Evolutionary conservation across 2,329 filamentous ascomycete genomes (phyloP), one percentile per base, ranked within the genome.

Genomic region (Cladosporium phlei): DNA sequence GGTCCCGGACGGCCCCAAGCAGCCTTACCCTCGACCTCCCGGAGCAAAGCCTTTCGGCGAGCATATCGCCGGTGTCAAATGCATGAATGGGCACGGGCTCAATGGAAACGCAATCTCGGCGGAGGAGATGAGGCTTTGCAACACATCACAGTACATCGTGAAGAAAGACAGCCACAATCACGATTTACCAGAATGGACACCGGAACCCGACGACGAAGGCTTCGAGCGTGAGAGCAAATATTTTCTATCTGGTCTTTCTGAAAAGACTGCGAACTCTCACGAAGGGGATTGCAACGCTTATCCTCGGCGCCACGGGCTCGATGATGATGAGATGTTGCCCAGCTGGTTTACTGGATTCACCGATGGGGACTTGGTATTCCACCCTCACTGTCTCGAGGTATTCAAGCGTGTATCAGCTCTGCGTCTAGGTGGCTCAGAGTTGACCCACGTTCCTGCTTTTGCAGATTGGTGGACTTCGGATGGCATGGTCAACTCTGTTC

Each of bases 41-140:
- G n/a, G n/a, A n/a, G n/a, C n/a, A n/a, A n/a, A n/a, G n/a, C n/a
- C n/a, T n/a, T n/a, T n/a, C n/a, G n/a, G n/a, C 12, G 25, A 39
- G 25, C 38, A 40, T 25, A 8, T 40, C n/a, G 25, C 38, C 7
- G 38, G 38, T n/a, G 16, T 19, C 17, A 5, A 20, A 5, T 40
- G 38, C 10, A n/a, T 14, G 10, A 12, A 12, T 3, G 2, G 3
- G 11, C 4, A 4, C 11, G 38, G 38, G 2, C 30, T 29, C 46
- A 50, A 12, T 21, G 54, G 52, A 2, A 12, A 51, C 12, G 4
- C n/a, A 3, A 51, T 56, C 25, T 38, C 42, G 3, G 19, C 38
- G 5, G 38, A 48, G 17, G 54, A 55, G n/a, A 53, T 53, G 47
- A 24, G 33, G 30, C 35, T 25, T 17, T 47, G 40, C 37, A 39